These are phyloP conservation scores for Penicillium desertorum DNA, from an alignment of 495 filamentous ascomycete species.

Conservation along the genomic window DNA sequence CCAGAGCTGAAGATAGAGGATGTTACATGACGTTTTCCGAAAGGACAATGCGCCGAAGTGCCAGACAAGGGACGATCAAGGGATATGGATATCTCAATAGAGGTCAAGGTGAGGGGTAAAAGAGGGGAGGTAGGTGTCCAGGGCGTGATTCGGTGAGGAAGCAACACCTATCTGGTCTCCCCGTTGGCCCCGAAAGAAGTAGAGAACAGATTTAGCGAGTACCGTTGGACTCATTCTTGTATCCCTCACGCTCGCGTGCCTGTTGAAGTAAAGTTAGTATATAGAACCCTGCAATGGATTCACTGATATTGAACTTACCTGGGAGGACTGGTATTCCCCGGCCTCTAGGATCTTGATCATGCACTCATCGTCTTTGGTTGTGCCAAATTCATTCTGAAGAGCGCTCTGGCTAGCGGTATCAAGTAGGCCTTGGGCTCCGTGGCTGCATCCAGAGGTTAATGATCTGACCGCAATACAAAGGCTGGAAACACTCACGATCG, in stretches of 20 bases:
- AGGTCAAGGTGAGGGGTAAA: constrained; percentile 7
- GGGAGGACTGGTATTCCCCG: constrained; percentile 64
- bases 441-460: constrained; percentile 49
- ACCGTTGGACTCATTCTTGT: constrained; percentile 37
- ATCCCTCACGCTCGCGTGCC: constrained; percentile 36
- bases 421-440: constrained; percentile 78
- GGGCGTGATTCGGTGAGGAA: neutral
- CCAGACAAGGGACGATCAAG: constrained; percentile 3
- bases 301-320: constrained; percentile 50
- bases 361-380: constrained; percentile 69
- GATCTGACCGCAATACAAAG: neutral
- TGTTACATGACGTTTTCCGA: neutral
- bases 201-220: constrained; percentile 23
- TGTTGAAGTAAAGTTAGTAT: constrained; percentile 24
- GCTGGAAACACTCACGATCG: constrained; percentile 67
- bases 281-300: neutral
- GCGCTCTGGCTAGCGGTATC: constrained; percentile 70
- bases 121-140: constrained; percentile 1
- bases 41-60: neutral
- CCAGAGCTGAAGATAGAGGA: constrained; percentile 4
- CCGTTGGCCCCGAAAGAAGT: neutral
- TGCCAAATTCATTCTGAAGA: constrained; percentile 88
- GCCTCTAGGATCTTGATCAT: constrained; percentile 76
- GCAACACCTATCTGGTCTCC: neutral
- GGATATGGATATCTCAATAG: constrained; percentile 11